Evolutionary conservation across 495 filamentous ascomycete genomes (phyloP).

Genomic region (Thozetella sp.): DNA sequence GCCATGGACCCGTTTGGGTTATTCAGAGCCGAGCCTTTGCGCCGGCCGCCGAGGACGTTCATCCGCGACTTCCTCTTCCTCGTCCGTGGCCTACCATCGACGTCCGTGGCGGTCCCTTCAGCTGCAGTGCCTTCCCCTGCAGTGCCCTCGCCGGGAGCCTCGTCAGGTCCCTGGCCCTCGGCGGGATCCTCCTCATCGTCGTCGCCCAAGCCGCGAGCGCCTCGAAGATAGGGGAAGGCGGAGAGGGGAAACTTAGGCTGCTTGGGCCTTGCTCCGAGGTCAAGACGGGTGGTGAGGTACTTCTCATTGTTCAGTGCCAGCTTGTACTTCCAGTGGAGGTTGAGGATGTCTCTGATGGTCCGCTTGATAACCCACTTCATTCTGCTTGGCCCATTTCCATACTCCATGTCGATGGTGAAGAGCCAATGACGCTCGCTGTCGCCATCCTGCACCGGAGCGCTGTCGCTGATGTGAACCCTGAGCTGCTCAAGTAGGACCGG

Average conservation of each 20-base stretch:
- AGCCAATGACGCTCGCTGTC: conserved; percentile 79
- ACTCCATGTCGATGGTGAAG: conserved; percentile 93
- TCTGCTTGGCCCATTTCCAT: conserved; percentile 89
- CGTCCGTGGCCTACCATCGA: conserved; percentile 31
- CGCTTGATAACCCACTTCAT: conserved; percentile 98
- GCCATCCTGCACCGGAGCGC: conserved; percentile 58
- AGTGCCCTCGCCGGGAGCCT: conserved; percentile 37
- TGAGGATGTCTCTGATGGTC: conserved; percentile 85
- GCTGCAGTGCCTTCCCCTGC: conserved; percentile 37
- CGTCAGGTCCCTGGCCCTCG: conserved; percentile 41
- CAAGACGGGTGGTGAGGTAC: conserved; percentile 51
- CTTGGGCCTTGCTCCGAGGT: conserved; percentile 57
- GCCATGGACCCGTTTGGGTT: conserved; percentile 20
- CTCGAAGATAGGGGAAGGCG: conserved; percentile 89
- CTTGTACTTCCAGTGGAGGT: conserved; percentile 92
- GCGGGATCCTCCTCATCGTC: conserved; percentile 82
- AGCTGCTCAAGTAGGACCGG: conserved; percentile 95
- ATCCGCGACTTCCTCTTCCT: conserved; percentile 67
- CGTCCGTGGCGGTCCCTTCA: conserved; percentile 42
- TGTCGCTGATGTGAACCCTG: conserved; percentile 84
- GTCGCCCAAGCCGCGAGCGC: conserved; percentile 77
- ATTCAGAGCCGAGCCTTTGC: conserved; percentile 26
- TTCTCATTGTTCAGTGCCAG: conserved; percentile 79
- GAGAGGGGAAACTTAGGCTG: conserved; percentile 87
- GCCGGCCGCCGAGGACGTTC: conserved; percentile 42